These are phyloP conservation scores for Ustilago tritici DNA, from an alignment of 1,284 basidiomycete genomes.

Conservation along the genomic window DNA sequence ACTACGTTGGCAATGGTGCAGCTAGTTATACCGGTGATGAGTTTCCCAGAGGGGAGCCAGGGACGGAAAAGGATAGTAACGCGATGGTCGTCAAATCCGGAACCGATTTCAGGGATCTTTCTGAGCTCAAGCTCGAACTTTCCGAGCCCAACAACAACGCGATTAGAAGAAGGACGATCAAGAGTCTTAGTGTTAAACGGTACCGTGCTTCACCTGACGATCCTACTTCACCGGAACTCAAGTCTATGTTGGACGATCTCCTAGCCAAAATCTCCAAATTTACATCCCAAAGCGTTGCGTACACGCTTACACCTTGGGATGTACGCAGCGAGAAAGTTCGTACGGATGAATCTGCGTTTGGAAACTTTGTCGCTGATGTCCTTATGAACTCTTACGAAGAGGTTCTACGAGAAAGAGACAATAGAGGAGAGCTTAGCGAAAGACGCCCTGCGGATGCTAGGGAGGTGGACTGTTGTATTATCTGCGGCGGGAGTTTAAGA, in stretches of 20 bases:
- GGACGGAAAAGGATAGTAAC: conserved; percentile 78
- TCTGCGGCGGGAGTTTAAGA: conserved; percentile 78
- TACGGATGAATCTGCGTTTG: conserved; percentile 79
- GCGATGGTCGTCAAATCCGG: conserved; percentile 81
- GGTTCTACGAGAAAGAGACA: conserved; percentile 74
- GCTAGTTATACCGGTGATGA: conserved; percentile 80
- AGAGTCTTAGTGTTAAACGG: conserved; percentile 77
- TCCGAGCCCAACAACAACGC: conserved; percentile 74
- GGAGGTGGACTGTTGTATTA: conserved; percentile 56
- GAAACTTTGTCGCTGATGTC: conserved; percentile 91
- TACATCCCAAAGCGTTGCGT: conserved; percentile 77
- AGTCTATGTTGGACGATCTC: conserved; percentile 76
- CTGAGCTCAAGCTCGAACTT: conserved; percentile 79
- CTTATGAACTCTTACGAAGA: conserved; percentile 88
- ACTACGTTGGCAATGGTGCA: conserved; percentile 83
- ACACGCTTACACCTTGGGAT: conserved; percentile 78
- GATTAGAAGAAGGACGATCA: conserved; percentile 78
- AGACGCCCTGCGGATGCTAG: conserved; percentile 21
- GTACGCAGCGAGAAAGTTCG: conserved; percentile 81
- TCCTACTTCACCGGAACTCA: conserved; percentile 75
- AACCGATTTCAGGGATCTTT: conserved; percentile 88
- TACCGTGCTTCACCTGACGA: conserved; percentile 77
- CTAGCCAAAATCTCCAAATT: conserved; percentile 80
- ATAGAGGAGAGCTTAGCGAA: conserved; percentile 71
- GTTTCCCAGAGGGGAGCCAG: conserved; percentile 74